Evolutionary conservation across 2,329 filamentous ascomycete genomes (phyloP).

Genomic region (Xylaria sp.): DNA sequence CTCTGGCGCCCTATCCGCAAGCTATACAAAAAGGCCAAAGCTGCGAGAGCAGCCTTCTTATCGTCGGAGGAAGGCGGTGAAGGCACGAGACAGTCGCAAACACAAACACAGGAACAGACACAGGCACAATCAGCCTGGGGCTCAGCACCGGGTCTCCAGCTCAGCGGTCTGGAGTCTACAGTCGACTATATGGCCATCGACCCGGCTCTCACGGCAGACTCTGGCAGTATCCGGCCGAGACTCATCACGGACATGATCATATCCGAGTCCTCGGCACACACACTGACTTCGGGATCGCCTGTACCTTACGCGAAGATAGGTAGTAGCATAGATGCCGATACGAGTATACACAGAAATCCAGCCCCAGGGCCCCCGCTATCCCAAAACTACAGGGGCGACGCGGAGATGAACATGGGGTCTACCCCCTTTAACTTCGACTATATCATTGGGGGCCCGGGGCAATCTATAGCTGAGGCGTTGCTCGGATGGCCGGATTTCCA

Average conservation of each 20-base stretch:
- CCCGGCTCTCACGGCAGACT: slow-evolving; percentile 12
- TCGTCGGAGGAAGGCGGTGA: not conserved
- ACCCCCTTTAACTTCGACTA: slow-evolving; percentile 5
- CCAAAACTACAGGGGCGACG: not conserved
- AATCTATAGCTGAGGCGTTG: slow-evolving; percentile 39
- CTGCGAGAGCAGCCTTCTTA: slow-evolving; percentile 51
- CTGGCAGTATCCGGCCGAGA: slow-evolving; percentile 7
- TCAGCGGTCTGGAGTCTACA: slow-evolving; percentile 15
- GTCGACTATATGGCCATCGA: slow-evolving; percentile 32
- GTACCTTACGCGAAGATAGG: slow-evolving; percentile 4
- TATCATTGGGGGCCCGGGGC: not conserved
- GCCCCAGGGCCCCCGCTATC: not conserved
- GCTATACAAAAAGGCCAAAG: slow-evolving; percentile 61
- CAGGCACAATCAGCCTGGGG: slow-evolving; percentile 9
- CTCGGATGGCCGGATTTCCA: slow-evolving; percentile 46
- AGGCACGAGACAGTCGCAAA: not conserved
- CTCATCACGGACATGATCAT: slow-evolving; percentile 33
- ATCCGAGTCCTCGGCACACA: slow-evolving; percentile 27
- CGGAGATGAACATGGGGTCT: slow-evolving; percentile 1
- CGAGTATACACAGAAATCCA: not conserved
- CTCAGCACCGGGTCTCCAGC: slow-evolving; percentile 7
- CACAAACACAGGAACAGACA: not conserved
- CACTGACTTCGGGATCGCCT: slow-evolving; percentile 12
- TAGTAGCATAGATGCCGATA: not conserved
- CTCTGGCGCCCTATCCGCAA: slow-evolving; percentile 67